These are phyloP conservation scores for Dothideomycetes sp. DNA, from an alignment of 2,329 filamentous ascomycete genomes.

Conservation along the genomic window DNA sequence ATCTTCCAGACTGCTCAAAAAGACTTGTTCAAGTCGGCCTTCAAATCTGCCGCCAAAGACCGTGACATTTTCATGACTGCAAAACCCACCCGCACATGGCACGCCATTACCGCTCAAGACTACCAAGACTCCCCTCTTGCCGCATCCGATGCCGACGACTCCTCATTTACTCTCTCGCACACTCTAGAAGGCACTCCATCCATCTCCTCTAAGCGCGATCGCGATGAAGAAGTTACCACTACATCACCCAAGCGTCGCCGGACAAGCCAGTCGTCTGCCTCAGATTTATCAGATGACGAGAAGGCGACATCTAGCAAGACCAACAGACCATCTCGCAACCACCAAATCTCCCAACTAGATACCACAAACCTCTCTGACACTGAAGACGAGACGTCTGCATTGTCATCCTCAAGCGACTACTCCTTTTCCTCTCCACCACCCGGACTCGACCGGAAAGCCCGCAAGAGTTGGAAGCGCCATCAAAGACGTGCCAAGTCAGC, in stretches of 20 bases:
- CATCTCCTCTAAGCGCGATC: neutral
- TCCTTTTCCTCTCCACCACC: neutral
- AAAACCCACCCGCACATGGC: neutral
- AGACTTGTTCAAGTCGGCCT: neutral
- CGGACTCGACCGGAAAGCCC: neutral
- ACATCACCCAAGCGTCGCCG: neutral
- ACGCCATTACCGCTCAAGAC: neutral
- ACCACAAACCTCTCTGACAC: neutral
- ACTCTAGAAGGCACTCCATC: neutral
- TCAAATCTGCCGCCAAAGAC: neutral
- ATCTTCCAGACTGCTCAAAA: neutral
- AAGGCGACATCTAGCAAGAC: neutral
- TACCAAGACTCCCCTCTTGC: neutral
- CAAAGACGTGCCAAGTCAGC: neutral
- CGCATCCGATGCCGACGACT: neutral
- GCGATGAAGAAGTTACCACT: neutral
- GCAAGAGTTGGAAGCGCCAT: neutral
- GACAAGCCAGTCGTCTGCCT: too few relatives aligned
- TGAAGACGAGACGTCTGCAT: neutral
- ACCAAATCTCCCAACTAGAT: neutral
- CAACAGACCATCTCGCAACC: neutral
- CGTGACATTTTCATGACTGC: neutral
- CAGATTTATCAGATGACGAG: too few relatives aligned
- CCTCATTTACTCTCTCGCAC: neutral
- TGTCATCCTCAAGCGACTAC: neutral